Percentiles rank a stretch among this genome's conserved stretches.
Evolutionary conservation across 352 stramenopile genomes (phyloP).

Genomic region (Phytophthora brassicae): DNA sequence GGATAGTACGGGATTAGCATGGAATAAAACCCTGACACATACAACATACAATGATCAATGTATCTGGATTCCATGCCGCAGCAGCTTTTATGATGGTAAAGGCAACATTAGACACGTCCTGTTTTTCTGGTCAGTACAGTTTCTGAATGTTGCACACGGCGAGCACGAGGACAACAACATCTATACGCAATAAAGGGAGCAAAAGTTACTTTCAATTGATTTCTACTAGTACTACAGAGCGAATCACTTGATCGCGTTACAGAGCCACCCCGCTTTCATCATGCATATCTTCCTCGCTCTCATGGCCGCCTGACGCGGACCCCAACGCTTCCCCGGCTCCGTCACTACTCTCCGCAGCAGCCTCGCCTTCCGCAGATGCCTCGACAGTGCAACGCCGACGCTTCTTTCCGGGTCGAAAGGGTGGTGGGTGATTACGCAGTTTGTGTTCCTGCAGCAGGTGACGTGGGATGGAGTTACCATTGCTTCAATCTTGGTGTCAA

Average conservation of each 20-base stretch:
- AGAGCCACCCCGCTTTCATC: no score
- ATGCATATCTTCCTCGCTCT: no score
- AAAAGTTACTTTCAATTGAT: constrained; percentile 9
- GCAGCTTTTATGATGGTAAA: background rate
- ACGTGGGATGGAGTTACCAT: background rate
- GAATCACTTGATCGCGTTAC: no score
- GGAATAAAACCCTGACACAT: background rate
- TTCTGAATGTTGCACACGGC: constrained; percentile 3
- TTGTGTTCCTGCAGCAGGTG: background rate
- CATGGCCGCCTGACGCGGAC: no score
- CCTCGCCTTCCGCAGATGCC: background rate
- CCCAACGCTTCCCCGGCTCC: no score
- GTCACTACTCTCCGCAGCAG: background rate
- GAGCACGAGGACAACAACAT: no score
- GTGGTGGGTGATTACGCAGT: background rate
- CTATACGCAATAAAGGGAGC: background rate
- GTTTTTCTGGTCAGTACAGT: background rate
- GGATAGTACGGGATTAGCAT: background rate
- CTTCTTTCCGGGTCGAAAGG: background rate
- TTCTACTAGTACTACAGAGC: background rate
- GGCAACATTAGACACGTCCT: constrained; percentile 1
- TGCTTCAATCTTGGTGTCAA: constrained; percentile 3
- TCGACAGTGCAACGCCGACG: background rate
- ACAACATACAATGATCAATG: background rate
- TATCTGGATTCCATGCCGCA: background rate